Evolutionary conservation across 1,139 yeast genomes (phyloP), one percentile per base, ranked within the genome.

Genomic region (Debaryomyces sp.): DNA sequence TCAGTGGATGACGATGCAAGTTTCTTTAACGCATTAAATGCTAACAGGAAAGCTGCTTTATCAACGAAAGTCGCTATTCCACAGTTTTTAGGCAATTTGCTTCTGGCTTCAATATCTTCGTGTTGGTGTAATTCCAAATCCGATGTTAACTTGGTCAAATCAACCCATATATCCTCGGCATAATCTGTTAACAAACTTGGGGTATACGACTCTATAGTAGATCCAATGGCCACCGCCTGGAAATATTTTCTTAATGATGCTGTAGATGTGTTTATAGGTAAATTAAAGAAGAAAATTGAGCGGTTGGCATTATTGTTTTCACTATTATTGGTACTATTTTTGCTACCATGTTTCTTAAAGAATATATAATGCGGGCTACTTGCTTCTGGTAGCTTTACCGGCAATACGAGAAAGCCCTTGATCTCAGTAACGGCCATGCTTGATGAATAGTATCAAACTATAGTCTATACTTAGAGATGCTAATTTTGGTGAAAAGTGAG

Each of bases 31-130:
- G 87, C 78, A 39, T 71, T 66, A 51, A 86, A 74, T 13, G 95
- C 90, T 50, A 91, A 73, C 52, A 80, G 82, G 41, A 86, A 77
- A 23, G 95, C 86, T 1, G 85, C 68, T 59, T 85, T 85, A 64
- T 92, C 98, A 4, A 91, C 81, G 61, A 92, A 85, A 24, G 83
- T 82, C 29, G 90, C 76, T 13, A 89, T 72, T 1, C 89, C 95
- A 57, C 91, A 84, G 52, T 87, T 84, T 58, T 82, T 81, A 39
- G 95, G 96, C 36, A 87, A 72, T 52, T 75, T 77, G 35, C 77
- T 64, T 34, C 70, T 67, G 33, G 66, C 66, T 15, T 63, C 67
- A 27, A 26, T 30, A 33, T 57, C 55, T 15, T 49, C 57, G 26
- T 62, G 56, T 1, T 64, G 64, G 4, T 63, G 50, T 24, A 74